Percentiles rank a stretch among this genome's conserved stretches.
phyloP scores from a whole-genome alignment of 2,329 filamentous ascomycete genomes.

The Claviceps quebecensis region DNA sequence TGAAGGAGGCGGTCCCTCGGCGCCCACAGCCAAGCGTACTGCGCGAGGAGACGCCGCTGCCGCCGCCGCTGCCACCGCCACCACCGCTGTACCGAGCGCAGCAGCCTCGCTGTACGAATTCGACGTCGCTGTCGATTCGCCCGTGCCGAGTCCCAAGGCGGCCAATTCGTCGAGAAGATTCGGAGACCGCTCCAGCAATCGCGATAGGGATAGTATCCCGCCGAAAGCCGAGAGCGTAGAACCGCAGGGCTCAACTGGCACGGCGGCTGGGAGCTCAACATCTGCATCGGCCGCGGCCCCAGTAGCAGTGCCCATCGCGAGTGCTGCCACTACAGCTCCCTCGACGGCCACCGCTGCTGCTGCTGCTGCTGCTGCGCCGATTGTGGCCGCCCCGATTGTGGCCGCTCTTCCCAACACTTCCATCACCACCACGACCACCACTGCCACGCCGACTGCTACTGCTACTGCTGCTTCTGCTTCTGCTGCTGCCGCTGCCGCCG shows the following conservation, averaged over 20 bases:
- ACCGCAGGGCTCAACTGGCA: slow-evolving; percentile 27
- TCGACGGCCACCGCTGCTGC: neutral
- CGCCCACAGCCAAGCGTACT: slow-evolving; percentile 11
- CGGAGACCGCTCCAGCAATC: slow-evolving; percentile 23
- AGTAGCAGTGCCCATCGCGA: slow-evolving; percentile 1
- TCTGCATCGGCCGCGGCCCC: neutral
- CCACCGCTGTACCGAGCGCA: no score
- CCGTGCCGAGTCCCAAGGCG: slow-evolving; percentile 29
- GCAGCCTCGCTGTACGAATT: slow-evolving; percentile 29
- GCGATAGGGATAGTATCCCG: slow-evolving; percentile 37
- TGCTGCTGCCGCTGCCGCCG: neutral
- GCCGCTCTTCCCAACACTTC: no score
- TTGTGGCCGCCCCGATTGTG: neutral
- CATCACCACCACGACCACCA: no score
- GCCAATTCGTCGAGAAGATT: slow-evolving; percentile 21
- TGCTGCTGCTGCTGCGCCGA: neutral
- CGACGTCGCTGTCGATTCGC: slow-evolving; percentile 29
- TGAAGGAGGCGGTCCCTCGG: slow-evolving; percentile 13
- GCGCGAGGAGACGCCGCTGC: slow-evolving; percentile 11
- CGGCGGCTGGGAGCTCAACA: neutral
- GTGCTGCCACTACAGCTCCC: neutral
- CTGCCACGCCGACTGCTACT: no score
- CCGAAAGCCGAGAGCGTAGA: slow-evolving; percentile 43
- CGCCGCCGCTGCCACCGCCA: slow-evolving; percentile 4
- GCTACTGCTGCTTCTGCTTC: neutral